Percentiles rank a stretch among this genome's conserved stretches.
These are phyloP conservation scores for Meira miltonrushii DNA, from an alignment of 1,284 basidiomycete genomes.

Conservation along the genomic window DNA sequence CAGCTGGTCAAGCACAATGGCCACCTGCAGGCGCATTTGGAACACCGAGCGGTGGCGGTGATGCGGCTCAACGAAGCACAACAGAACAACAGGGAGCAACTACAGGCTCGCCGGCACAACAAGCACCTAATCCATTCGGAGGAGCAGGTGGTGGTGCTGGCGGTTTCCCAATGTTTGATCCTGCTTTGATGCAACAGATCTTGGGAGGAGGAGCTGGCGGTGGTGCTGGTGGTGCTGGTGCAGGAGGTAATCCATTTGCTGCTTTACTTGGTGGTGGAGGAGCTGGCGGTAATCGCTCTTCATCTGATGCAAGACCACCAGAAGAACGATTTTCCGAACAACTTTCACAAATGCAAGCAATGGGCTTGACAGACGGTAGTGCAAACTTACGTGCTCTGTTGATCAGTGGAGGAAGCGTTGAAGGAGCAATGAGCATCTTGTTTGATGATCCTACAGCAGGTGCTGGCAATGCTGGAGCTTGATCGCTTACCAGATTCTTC, in stretches of 20 bases:
- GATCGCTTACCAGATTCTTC: neutral
- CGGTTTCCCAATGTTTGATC: conserved; percentile 14
- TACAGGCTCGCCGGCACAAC: conserved; percentile 3
- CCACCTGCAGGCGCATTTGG: conserved; percentile 17
- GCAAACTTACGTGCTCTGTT: conserved; percentile 44
- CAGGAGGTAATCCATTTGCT: conserved; percentile 14
- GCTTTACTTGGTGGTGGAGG: neutral
- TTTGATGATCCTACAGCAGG: conserved; percentile 11
- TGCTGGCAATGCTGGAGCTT: neutral
- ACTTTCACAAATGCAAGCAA: conserved; percentile 45
- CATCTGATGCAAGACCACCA: conserved; percentile 34
- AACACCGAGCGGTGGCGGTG: conserved; percentile 3
- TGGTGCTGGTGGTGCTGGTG: conserved; percentile 12
- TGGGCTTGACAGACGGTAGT: conserved; percentile 46
- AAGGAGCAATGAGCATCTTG: conserved; percentile 12
- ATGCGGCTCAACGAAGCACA: neutral
- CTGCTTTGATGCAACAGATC: conserved; percentile 13
- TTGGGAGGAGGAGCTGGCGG: conserved; percentile 9
- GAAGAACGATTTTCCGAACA: conserved; percentile 47
- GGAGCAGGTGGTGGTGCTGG: conserved; percentile 12
- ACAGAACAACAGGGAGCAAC: neutral
- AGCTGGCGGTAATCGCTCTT: conserved; percentile 11
- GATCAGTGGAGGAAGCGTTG: conserved; percentile 32
- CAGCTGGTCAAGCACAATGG: conserved; percentile 9
- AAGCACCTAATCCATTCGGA: neutral